phyloP scores from a whole-genome alignment of 73 alveolate genomes.

The Paramecium octaurelia region DNA sequence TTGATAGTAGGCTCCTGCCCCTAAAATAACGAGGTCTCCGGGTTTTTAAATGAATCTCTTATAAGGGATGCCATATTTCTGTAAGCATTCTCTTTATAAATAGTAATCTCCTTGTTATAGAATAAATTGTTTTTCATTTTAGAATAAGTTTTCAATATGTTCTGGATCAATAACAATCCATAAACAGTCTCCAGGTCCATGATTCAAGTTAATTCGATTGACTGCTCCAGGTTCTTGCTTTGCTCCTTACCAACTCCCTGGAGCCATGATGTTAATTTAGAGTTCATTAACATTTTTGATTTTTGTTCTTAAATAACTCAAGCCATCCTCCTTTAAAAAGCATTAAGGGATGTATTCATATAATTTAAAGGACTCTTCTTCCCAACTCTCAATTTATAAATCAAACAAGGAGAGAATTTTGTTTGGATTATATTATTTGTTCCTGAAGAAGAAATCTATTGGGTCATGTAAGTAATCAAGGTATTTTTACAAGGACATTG shows the following conservation, averaged over 20 bases:
- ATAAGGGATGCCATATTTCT: not conserved
- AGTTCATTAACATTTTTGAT: not conserved
- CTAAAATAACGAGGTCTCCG: not conserved
- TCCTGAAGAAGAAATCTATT: not conserved
- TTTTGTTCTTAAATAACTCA: not conserved
- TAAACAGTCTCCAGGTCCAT: constrained; percentile 19
- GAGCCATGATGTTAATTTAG: not conserved
- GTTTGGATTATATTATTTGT: not conserved
- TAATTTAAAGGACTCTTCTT: not conserved
- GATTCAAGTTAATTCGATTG: not conserved
- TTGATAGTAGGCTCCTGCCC: not conserved
- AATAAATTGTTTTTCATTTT: not conserved
- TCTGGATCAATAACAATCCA: not conserved
- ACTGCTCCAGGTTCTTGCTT: not conserved
- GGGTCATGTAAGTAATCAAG: not conserved
- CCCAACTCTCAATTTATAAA: not conserved
- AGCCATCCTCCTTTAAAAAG: not conserved
- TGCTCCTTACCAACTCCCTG: not conserved
- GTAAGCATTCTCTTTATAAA: not conserved
- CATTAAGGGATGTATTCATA: not conserved
- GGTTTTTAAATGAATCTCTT: not conserved
- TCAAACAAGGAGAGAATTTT: not conserved
- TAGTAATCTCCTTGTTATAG: not conserved
- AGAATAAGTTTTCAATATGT: not conserved
- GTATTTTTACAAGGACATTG: not conserved